These are phyloP conservation scores for Diaporthe sp. DNA, from an alignment of 2,329 filamentous ascomycete species.

Conservation along the genomic window DNA sequence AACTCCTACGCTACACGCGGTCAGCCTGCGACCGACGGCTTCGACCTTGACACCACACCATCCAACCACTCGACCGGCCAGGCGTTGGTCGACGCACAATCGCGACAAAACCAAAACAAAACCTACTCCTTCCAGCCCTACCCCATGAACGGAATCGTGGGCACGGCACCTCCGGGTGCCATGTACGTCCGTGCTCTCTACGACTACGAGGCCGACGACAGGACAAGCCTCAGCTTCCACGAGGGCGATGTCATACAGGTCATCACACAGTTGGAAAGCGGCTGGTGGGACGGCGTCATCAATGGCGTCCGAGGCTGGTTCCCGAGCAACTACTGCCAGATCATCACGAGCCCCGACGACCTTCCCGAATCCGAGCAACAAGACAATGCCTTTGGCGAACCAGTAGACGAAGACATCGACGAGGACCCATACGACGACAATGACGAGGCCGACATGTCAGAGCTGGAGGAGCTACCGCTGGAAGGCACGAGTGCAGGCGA, in stretches of 20 bases:
- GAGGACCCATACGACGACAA: conserved; percentile 75
- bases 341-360: conserved; percentile 84
- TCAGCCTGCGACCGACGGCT: conserved; percentile 37
- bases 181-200: conserved; percentile 97
- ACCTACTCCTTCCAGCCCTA: conserved; percentile 47
- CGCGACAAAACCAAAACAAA: conserved; percentile 43
- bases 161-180: conserved; percentile 72
- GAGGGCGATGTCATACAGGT: conserved; percentile 98
- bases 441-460: conserved; percentile 59
- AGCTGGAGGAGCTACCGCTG: conserved; percentile 70
- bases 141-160: conserved; percentile 73
- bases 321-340: conserved; percentile 97
- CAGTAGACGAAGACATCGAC: conserved; percentile 52
- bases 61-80: conserved; percentile 38
- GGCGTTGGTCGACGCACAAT: conserved; percentile 43
- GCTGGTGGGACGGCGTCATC: conserved; percentile 99
- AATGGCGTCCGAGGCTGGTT: conserved; percentile 98
- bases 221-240: conserved; percentile 95
- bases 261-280: conserved; percentile 96
- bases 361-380: conserved; percentile 74
- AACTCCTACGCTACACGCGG: conserved; percentile 40
- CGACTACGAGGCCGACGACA: conserved; percentile 97
- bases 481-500: conserved; percentile 74
- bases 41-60: conserved; percentile 42
- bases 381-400: conserved; percentile 75